Base-by-base conservation (phyloP, 2,329 filamentous ascomycete species). In the Talaromyces sp. region DNA sequence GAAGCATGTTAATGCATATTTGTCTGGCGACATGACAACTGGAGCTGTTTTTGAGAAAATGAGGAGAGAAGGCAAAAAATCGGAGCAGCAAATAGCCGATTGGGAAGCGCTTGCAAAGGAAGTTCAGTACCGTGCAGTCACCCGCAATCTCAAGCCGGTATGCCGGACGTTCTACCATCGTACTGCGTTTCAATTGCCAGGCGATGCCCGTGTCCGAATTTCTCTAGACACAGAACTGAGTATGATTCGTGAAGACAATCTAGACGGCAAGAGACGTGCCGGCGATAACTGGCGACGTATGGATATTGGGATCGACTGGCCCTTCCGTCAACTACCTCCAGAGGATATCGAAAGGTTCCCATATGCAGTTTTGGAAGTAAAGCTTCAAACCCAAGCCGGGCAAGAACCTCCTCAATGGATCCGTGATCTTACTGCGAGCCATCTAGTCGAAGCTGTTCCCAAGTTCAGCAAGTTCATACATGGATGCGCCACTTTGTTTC, bases 391-490 rank as follows among this genome's bases (percentile, higher is more conserved):
- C 0, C 94, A 97, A 77, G 88, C 91, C 64, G 95, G 95, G 45
- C 93, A 97, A 77, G 93, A 97, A 74, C 92, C 95, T 15, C 95
- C 95, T 0, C 91, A 96, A 74, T 99, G 95, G 95, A 94, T 99
- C 71, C 89, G 93, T 25, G 92, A 98, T 74, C 85, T 99, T 61
- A 96, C 93, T 52, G 86, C 92, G 13, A 97, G 93, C 68, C 95
- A 99, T 80, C 85, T 99, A 17, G 95, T 99, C 2, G 95, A 99
- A 80, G 93, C 95, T n/a, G 93, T 99, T 2, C 95, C 95, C 68
- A 99, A 99, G 76, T 99, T 98, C 79, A 97, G 93, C 74, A 99
- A 99, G 80, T 99, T 98, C 77, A 98, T 99, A 66, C 95, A 99
- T 77, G 95, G 95, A 66, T 93, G 90, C 1, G 94, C 94, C 10